Base-by-base conservation (phyloP, 805 yeast genomes). In the Candida coquimbonensis region DNA sequence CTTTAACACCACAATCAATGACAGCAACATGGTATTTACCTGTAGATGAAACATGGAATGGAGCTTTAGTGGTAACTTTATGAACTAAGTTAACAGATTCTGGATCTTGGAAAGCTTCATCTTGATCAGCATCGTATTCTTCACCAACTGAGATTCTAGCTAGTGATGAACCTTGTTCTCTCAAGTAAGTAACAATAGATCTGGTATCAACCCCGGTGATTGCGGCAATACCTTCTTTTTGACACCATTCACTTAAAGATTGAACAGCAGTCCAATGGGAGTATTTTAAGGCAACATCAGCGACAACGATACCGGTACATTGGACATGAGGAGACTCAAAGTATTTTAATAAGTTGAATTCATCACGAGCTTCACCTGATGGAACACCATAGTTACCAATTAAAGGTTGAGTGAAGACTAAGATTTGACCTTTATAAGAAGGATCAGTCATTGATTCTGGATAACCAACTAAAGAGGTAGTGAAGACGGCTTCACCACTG, bases 201-300 rank as follows among this genome's bases (percentile, higher is more conserved):
- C 99, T 86, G 53, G 99, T 93, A 67, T 93, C 99, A 40, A 93
- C 96, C 51, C 97, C 99, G 38, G 96, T 80, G 58, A 93, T 85
- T 39, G 96, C 95, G 46, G 98, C 95, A 46, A 95, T 93, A 38
- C 96, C 96, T 57, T 89, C 95, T 63, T 96, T 82, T 68, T 86
- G 80, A 72, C 99, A 93, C 99, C 98, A 93, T 57, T 86, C 87
- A 49, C 87, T 85, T 48, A 93, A 75, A 17, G 95, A 83, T 71
- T 93, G 98, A 32, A 93, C 96, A 4, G 99, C 99, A 34, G 98
- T 90, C 99, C 99, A 93, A 66, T 93, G 99, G n/a, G 96, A 87
- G 68, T 91, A 88, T 64, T 89, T 78, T 75, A 90, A 77, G 21
- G 99, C 98, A 45, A 80, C 96, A 62, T 93, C 96, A 38, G 96